Evolutionary conservation across 2,329 filamentous ascomycete genomes (phyloP).

Genomic region (Xylariaceae sp.): DNA sequence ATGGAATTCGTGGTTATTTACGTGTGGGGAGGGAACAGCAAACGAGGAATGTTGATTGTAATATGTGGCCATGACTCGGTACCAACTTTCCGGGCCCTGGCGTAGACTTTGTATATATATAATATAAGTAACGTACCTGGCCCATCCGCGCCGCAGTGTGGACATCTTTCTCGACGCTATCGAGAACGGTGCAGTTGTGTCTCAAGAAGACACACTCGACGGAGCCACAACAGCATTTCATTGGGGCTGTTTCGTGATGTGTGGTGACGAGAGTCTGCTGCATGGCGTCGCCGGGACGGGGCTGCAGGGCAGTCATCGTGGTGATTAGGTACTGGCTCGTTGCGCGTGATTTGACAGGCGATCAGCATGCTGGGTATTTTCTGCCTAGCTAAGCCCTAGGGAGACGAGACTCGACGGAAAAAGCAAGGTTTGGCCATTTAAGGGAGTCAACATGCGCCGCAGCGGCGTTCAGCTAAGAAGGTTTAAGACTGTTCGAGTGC

Average conservation of each 20-base stretch:
- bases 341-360: constrained; percentile 17
- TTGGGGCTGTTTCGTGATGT: constrained; percentile 36
- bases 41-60: background rate
- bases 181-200: constrained; percentile 77
- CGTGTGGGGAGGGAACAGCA: background rate
- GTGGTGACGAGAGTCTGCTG: constrained; percentile 11
- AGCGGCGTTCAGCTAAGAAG: background rate
- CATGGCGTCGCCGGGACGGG: constrained; percentile 6
- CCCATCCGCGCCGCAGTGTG: constrained; percentile 84
- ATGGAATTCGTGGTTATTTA: background rate
- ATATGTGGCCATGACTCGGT: background rate
- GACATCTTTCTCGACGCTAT: constrained; percentile 84
- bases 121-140: constrained; percentile 68
- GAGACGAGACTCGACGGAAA: background rate
- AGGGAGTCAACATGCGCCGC: background rate
- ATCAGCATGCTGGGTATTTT: constrained; percentile 26
- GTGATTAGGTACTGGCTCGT: constrained; percentile 16
- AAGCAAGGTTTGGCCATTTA: background rate
- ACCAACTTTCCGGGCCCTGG: background rate
- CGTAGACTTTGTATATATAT: background rate
- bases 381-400: background rate
- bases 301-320: constrained; percentile 24
- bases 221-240: constrained; percentile 84
- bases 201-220: constrained; percentile 77
- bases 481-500: background rate